Evolutionary conservation across 2,329 filamentous ascomycete genomes (phyloP).

Genomic region (Colletotrichum musae): DNA sequence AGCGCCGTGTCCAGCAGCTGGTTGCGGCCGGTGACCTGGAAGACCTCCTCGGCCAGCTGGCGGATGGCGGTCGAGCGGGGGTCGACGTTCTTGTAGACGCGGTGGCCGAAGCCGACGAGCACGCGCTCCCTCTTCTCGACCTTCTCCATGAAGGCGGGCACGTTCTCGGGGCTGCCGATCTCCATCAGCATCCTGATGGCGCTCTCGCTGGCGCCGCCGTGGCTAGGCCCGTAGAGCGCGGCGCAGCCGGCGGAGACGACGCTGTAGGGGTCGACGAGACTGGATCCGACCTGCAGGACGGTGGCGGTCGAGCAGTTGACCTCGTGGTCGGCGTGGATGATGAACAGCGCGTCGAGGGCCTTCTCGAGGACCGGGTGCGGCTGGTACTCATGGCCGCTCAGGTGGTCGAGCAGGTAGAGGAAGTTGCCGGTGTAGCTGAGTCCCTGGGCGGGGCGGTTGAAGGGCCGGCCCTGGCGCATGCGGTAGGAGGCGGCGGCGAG

Average conservation of each 20-base stretch:
- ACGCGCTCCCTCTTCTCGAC: constrained; percentile 66
- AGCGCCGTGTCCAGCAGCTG: constrained; percentile 65
- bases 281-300: constrained; percentile 69
- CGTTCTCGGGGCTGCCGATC: constrained; percentile 65
- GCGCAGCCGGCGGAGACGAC: constrained; percentile 67
- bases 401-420: constrained; percentile 67
- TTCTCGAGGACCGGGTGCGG: constrained; percentile 65
- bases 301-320: constrained; percentile 71
- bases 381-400: constrained; percentile 61
- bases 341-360: constrained; percentile 67
- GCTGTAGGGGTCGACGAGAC: constrained; percentile 69
- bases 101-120: constrained; percentile 70
- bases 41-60: constrained; percentile 64
- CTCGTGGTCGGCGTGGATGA: constrained; percentile 72
- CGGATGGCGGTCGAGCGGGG: constrained; percentile 66
- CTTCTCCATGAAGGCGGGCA: constrained; percentile 63
- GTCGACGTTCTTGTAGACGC: constrained; percentile 68
- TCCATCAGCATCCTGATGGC: constrained; percentile 68
- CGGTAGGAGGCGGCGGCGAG: constrained; percentile 66
- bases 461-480: constrained; percentile 65
- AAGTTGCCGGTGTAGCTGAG: constrained; percentile 70
- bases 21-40: constrained; percentile 65
- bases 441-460: constrained; percentile 63
- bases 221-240: constrained; percentile 69
- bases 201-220: constrained; percentile 72